These are phyloP conservation scores for Aspergillus quadrilineatus DNA, from an alignment of 2,329 filamentous ascomycete species.

Conservation along the genomic window DNA sequence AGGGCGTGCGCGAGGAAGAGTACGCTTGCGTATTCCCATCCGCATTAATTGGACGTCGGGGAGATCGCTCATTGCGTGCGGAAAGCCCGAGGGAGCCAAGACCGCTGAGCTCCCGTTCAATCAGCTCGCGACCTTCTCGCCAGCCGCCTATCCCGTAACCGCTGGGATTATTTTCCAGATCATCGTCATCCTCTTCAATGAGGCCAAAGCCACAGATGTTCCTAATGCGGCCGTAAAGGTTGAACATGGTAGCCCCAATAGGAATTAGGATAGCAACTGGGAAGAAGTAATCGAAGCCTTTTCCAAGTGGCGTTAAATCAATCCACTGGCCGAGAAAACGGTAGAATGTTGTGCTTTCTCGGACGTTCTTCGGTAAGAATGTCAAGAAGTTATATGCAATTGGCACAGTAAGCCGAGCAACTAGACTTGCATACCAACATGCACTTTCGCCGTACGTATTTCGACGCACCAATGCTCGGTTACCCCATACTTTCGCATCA, in stretches of 20 bases:
- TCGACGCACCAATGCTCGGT: slow-evolving; percentile 81
- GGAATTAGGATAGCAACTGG: slow-evolving; percentile 85
- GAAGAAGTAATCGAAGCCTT: slow-evolving; percentile 84
- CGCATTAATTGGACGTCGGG: slow-evolving; percentile 27
- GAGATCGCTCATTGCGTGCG: slow-evolving; percentile 33
- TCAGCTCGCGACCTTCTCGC: slow-evolving; percentile 87
- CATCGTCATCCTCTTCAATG: slow-evolving; percentile 70
- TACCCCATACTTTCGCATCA: slow-evolving; percentile 96
- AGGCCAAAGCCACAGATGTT: slow-evolving; percentile 76
- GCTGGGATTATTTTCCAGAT: slow-evolving; percentile 59
- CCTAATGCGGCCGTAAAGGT: slow-evolving; percentile 79
- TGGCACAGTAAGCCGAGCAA: slow-evolving; percentile 88
- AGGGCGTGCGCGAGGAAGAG: slow-evolving; percentile 36
- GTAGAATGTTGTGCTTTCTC: slow-evolving; percentile 79
- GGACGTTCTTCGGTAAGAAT: slow-evolving; percentile 72
- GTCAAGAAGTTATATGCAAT: slow-evolving; percentile 96
- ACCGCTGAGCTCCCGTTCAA: slow-evolving; percentile 78
- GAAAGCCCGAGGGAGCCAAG: slow-evolving; percentile 49
- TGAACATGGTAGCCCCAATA: slow-evolving; percentile 81
- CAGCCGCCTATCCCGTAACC: slow-evolving; percentile 78
- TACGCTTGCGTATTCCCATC: slow-evolving; percentile 28
- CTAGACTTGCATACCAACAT: slow-evolving; percentile 92
- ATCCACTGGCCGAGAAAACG: slow-evolving; percentile 80
- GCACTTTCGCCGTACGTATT: slow-evolving; percentile 92
- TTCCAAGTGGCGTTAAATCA: slow-evolving; percentile 76